phyloP scores from a whole-genome alignment of 1,284 basidiomycete genomes.

The Thecaphora thlaspeos region DNA sequence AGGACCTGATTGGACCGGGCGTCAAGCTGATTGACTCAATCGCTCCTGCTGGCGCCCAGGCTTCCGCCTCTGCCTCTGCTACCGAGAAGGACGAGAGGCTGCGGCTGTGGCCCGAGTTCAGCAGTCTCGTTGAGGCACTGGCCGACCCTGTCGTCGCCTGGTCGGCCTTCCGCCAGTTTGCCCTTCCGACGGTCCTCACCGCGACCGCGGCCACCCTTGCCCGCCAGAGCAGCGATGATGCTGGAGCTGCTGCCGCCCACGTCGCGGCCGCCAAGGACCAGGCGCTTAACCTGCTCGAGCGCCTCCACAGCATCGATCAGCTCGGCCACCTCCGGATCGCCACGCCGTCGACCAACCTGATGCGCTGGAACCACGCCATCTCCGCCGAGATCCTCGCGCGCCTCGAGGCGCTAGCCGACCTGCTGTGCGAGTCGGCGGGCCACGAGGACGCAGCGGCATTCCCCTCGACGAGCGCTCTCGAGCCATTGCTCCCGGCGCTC shows the following conservation, averaged over 20 bases:
- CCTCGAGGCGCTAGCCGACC: constrained; percentile 13
- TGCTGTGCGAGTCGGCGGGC: constrained; percentile 8
- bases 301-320: constrained; percentile 30
- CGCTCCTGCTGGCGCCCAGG: constrained; percentile 8
- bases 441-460: constrained; percentile 2
- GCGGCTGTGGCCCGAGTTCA: constrained; percentile 38
- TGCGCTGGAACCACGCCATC: constrained; percentile 33
- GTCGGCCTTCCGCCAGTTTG: constrained; percentile 50
- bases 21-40: constrained; percentile 44
- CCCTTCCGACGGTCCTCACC: constrained; percentile 43
- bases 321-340: constrained; percentile 19
- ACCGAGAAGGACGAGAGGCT: constrained; percentile 15
- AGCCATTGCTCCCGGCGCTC: constrained; percentile 31
- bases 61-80: constrained; percentile 2
- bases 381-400: constrained; percentile 22
- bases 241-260: neutral
- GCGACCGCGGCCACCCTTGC: constrained; percentile 24
- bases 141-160: constrained; percentile 38
- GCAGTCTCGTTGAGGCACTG: constrained; percentile 41
- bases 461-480: constrained; percentile 9
- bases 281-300: constrained; percentile 43
- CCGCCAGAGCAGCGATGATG: neutral
- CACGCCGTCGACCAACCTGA: constrained; percentile 23
- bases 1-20: constrained; percentile 49
- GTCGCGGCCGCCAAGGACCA: constrained; percentile 15